These are phyloP conservation scores for Hirsutella minnesotensis DNA, from an alignment of 2,329 filamentous ascomycete species.

Conservation along the genomic window DNA sequence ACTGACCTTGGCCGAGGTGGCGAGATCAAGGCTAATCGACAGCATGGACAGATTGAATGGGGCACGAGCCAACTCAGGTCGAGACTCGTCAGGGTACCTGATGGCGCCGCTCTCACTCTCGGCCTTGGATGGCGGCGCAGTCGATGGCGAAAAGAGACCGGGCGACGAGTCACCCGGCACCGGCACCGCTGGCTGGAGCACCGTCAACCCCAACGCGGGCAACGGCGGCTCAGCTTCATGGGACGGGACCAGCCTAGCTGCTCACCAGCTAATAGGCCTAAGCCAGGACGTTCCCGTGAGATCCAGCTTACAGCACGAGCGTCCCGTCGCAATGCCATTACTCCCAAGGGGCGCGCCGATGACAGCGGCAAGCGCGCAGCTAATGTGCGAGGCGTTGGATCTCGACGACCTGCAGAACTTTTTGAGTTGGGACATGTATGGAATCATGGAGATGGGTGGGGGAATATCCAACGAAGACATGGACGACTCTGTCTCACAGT, in stretches of 20 bases:
- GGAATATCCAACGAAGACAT: conserved; percentile 21
- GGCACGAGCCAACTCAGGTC: background rate
- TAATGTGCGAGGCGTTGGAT: conserved; percentile 23
- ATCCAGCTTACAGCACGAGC: conserved; percentile 24
- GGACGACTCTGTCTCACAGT: conserved; percentile 20
- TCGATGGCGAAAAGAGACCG: background rate
- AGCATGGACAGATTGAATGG: conserved; percentile 3
- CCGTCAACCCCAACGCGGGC: conserved; percentile 9
- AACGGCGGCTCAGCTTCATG: conserved; percentile 9
- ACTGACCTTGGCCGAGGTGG: too few species aligned
- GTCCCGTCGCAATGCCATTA: conserved; percentile 17
- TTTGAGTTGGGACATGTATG: conserved; percentile 27
- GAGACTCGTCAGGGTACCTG: conserved; percentile 7
- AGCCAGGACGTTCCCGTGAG: conserved; percentile 13
- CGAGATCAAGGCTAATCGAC: background rate
- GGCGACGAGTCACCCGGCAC: conserved; percentile 5
- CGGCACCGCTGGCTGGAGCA: conserved; percentile 10
- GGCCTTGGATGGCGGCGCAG: conserved; percentile 9
- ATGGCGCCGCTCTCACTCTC: conserved; percentile 13
- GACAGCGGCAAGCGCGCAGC: conserved; percentile 9
- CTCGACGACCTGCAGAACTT: conserved; percentile 26
- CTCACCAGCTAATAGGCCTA: conserved; percentile 14
- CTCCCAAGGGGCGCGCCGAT: background rate
- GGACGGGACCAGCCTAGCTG: conserved; percentile 14
- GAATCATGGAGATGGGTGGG: conserved; percentile 28